Evolutionary conservation across 1,284 basidiomycete genomes (phyloP).

Genomic region (Irpex sp.): DNA sequence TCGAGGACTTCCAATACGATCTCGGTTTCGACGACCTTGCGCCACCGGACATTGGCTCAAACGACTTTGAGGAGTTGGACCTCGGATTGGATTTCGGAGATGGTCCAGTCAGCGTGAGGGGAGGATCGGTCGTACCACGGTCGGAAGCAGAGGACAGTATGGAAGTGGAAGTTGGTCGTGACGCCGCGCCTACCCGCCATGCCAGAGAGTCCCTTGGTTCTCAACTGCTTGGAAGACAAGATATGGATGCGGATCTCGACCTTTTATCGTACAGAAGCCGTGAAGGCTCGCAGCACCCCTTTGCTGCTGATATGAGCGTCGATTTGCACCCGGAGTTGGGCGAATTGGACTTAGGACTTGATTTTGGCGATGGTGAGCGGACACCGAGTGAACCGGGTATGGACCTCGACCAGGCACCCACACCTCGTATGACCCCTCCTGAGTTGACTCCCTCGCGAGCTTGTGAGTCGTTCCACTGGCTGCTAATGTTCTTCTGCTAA

Average conservation of each 20-base stretch:
- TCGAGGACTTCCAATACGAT: constrained; percentile 60
- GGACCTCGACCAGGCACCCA: constrained; percentile 27
- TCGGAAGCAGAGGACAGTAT: constrained; percentile 39
- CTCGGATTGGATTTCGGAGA: constrained; percentile 72
- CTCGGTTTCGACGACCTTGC: constrained; percentile 61
- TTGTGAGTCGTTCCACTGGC: not conserved
- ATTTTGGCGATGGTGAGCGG: constrained; percentile 51
- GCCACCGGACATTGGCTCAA: constrained; percentile 78
- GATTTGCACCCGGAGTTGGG: constrained; percentile 53
- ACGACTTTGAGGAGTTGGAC: constrained; percentile 75
- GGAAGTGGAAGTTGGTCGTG: constrained; percentile 74
- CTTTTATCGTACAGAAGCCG: constrained; percentile 58
- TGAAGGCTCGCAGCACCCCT: constrained; percentile 61
- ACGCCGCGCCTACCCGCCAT: constrained; percentile 47
- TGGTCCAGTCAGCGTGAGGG: constrained; percentile 35
- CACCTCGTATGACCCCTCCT: constrained; percentile 60
- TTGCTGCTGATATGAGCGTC: constrained; percentile 55
- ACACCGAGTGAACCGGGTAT: constrained; percentile 23
- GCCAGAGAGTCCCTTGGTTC: constrained; percentile 58
- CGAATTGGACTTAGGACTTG: constrained; percentile 69
- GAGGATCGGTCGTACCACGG: constrained; percentile 15
- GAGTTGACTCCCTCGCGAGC: not conserved
- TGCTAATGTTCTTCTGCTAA: not conserved
- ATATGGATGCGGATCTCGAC: constrained; percentile 50
- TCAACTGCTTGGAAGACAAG: constrained; percentile 47